Conservation (phyloP, 306 rosid species). For the Inga laurina region DNA sequence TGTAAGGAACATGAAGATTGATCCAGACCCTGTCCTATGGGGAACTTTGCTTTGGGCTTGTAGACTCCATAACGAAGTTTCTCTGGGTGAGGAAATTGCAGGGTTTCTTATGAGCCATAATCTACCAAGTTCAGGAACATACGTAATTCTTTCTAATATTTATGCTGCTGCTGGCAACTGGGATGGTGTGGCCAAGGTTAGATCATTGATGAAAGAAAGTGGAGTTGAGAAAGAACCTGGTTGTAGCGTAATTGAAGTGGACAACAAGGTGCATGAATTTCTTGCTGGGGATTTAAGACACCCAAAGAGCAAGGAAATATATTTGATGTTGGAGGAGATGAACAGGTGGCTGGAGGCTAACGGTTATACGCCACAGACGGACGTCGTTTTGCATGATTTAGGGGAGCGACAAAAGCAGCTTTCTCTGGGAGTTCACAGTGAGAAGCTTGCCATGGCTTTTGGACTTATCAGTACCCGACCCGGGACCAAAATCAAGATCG, state of each 20-base stretch:
- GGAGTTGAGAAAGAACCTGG: constrained; percentile 88
- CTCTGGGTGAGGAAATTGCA: constrained; percentile 72
- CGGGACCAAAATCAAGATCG: constrained; percentile 66
- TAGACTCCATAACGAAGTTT: constrained; percentile 59
- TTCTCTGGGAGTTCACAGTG: constrained; percentile 79
- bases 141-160: constrained; percentile 76
- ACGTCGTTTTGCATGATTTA: constrained; percentile 67
- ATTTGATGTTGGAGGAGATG: constrained; percentile 64
- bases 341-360: constrained; percentile 62
- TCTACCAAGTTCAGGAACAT: constrained; percentile 79
- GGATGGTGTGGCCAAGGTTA: constrained; percentile 73
- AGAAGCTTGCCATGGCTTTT: constrained; percentile 82
- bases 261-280: constrained; percentile 72
- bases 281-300: constrained; percentile 74
- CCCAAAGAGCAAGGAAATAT: constrained; percentile 63
- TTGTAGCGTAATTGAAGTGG: constrained; percentile 75
- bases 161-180: constrained; percentile 72
- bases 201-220: constrained; percentile 68
- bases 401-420: constrained; percentile 67
- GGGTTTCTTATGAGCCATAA: constrained; percentile 55
- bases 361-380: constrained; percentile 64
- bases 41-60: constrained; percentile 87
- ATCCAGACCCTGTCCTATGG: constrained; percentile 77
- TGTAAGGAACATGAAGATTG: constrained; percentile 60
- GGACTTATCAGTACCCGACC: constrained; percentile 75